Percentiles rank a stretch among this genome's conserved stretches.
Conservation (phyloP, 1,284 basidiomycete genomes). For the Phenoliferia sp. region DNA sequence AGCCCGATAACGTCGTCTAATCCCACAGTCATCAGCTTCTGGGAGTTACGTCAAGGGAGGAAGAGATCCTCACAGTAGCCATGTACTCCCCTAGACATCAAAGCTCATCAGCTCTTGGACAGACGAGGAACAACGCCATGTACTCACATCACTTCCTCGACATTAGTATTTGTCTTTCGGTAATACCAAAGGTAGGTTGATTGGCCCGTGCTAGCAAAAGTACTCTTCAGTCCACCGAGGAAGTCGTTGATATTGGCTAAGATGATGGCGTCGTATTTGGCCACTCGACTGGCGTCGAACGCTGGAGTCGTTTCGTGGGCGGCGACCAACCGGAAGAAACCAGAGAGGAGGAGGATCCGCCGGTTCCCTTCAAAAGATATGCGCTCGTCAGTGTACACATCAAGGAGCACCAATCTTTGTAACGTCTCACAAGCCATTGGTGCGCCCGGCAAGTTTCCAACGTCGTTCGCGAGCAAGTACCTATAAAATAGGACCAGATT, state of each 20-base stretch:
- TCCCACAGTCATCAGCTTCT: neutral
- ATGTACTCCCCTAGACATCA: neutral
- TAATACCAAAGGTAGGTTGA: conserved; percentile 16
- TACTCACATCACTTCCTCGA: conserved; percentile 11
- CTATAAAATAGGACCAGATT: neutral
- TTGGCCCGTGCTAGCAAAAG: neutral
- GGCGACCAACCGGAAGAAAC: conserved; percentile 16
- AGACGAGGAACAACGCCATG: conserved; percentile 1
- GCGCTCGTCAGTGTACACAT: neutral
- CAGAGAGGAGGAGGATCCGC: conserved; percentile 9
- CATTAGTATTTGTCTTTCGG: conserved; percentile 1
- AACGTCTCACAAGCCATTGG: conserved; percentile 8
- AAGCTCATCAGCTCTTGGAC: no score
- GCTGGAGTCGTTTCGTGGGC: conserved; percentile 19
- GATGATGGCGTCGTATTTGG: conserved; percentile 12
- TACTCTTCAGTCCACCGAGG: conserved; percentile 11
- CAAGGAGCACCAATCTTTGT: neutral
- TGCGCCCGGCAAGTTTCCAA: conserved; percentile 1
- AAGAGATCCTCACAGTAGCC: neutral
- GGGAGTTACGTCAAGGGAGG: neutral
- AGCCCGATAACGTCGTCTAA: conserved; percentile 10
- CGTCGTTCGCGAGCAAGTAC: neutral
- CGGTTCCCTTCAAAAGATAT: neutral
- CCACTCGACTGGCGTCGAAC: neutral
- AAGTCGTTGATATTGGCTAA: conserved; percentile 16